These are phyloP conservation scores for Parietaria judaica DNA, from an alignment of 306 rosid genomes.

Conservation along the genomic window DNA sequence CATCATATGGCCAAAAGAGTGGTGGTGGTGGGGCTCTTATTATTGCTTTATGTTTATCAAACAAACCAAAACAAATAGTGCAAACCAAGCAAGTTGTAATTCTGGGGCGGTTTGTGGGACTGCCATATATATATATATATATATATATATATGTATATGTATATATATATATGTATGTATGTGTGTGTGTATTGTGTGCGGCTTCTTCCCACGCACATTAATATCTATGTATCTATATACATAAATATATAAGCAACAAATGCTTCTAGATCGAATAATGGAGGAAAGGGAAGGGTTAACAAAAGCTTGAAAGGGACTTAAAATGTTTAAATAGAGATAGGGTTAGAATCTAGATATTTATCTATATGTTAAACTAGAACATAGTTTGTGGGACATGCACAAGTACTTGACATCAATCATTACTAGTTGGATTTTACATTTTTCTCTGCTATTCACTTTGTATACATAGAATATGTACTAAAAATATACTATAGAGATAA, in stretches of 20 bases:
- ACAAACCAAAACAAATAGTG: slow-evolving; percentile 47
- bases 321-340: slow-evolving; percentile 7
- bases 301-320: slow-evolving; percentile 19
- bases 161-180: too few relatives aligned
- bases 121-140: not conserved
- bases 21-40: slow-evolving; percentile 51
- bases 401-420: slow-evolving; percentile 22
- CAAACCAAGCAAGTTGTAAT: slow-evolving; percentile 50
- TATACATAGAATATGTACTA: too few relatives aligned
- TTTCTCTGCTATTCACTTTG: slow-evolving; percentile 23
- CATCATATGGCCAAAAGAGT: slow-evolving; percentile 29
- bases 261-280: slow-evolving; percentile 30
- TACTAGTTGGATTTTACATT: slow-evolving; percentile 26
- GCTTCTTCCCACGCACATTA: slow-evolving; percentile 45
- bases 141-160: too few relatives aligned
- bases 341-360: slow-evolving; percentile 28
- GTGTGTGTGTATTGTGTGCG: slow-evolving; percentile 1
- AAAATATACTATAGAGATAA: too few relatives aligned
- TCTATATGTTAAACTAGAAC: not conserved
- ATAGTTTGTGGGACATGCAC: slow-evolving; percentile 23
- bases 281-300: slow-evolving; percentile 10
- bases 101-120: slow-evolving; percentile 97
- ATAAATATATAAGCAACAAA: slow-evolving; percentile 6
- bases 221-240: slow-evolving; percentile 5
- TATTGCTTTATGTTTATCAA: slow-evolving; percentile 63